These are phyloP conservation scores for Suhomyces sp. DNA, from an alignment of 805 yeast species.

Conservation along the genomic window DNA sequence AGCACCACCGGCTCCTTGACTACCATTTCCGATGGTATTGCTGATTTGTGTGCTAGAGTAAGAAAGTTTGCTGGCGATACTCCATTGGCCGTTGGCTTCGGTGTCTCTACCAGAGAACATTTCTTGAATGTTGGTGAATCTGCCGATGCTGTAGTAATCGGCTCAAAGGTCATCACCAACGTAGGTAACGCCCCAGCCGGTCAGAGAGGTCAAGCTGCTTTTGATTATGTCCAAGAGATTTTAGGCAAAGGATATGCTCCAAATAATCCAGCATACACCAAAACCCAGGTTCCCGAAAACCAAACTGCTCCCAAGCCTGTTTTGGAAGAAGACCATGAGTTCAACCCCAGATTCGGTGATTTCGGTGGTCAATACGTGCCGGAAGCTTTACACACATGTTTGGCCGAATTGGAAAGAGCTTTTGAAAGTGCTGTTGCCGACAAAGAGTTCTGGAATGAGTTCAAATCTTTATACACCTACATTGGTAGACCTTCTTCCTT, in stretches of 20 bases:
- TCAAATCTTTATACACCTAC: slow-evolving; percentile 76
- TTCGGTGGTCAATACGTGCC: slow-evolving; percentile 99
- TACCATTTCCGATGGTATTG: slow-evolving; percentile 59
- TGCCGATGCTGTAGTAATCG: slow-evolving; percentile 96
- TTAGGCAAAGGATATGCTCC: slow-evolving; percentile 51
- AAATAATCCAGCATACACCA: slow-evolving; percentile 26
- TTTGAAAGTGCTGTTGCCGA: slow-evolving; percentile 88
- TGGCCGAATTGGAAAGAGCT: slow-evolving; percentile 82
- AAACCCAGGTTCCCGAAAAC: slow-evolving; percentile 9
- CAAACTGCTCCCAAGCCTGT: slow-evolving; percentile 34
- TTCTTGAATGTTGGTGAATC: slow-evolving; percentile 70
- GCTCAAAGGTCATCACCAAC: slow-evolving; percentile 74
- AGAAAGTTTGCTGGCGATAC: slow-evolving; percentile 64
- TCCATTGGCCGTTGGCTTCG: slow-evolving; percentile 92
- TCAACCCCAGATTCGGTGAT: slow-evolving; percentile 80
- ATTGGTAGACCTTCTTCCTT: slow-evolving; percentile 95
- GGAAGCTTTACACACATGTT: slow-evolving; percentile 88
- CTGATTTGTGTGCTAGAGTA: slow-evolving; percentile 69
- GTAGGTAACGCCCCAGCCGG: slow-evolving; percentile 64
- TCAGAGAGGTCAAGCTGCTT: slow-evolving; percentile 60
- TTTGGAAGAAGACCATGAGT: slow-evolving; percentile 59
- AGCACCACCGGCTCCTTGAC: slow-evolving; percentile 92
- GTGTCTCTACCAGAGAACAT: slow-evolving; percentile 92
- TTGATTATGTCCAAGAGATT: slow-evolving; percentile 64
- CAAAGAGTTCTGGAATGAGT: slow-evolving; percentile 91